Percentiles rank a stretch among this genome's conserved stretches.
phyloP scores from a whole-genome alignment of 495 filamentous ascomycete genomes.

The Aspergillus olivimuriae region DNA sequence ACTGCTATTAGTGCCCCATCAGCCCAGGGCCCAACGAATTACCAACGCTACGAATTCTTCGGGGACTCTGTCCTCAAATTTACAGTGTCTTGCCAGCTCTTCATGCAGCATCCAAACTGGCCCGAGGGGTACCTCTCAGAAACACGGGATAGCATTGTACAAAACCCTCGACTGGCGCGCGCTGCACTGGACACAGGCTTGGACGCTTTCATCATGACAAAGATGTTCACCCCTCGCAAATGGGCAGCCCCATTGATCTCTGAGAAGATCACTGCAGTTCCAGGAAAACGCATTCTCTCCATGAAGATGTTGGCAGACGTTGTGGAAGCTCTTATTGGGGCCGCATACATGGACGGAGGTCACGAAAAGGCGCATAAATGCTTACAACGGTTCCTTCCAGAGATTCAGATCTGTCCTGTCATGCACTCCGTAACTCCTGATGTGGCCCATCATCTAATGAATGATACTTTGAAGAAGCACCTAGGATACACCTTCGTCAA shows the following conservation, averaged over 20 bases:
- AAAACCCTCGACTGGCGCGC: slow-evolving; percentile 62
- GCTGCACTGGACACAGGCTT: slow-evolving; percentile 59
- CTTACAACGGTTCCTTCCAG: slow-evolving; percentile 59
- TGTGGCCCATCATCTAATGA: slow-evolving; percentile 4
- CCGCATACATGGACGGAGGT: slow-evolving; percentile 67
- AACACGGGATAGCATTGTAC: slow-evolving; percentile 61
- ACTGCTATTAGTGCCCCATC: slow-evolving; percentile 66
- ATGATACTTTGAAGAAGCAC: slow-evolving; percentile 11
- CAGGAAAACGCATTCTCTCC: slow-evolving; percentile 43
- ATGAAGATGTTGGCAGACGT: slow-evolving; percentile 87
- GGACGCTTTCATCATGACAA: slow-evolving; percentile 67
- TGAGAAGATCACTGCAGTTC: slow-evolving; percentile 18
- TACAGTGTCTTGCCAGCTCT: slow-evolving; percentile 58
- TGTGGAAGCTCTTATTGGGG: slow-evolving; percentile 79
- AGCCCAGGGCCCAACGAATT: slow-evolving; percentile 57
- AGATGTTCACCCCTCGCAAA: slow-evolving; percentile 58
- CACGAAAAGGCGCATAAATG: slow-evolving; percentile 53
- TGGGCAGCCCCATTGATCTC: slow-evolving; percentile 64
- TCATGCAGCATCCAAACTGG: slow-evolving; percentile 59
- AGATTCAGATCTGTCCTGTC: slow-evolving; percentile 31
- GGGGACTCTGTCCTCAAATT: slow-evolving; percentile 86
- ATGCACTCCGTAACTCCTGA: slow-evolving; percentile 14
- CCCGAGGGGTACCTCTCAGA: slow-evolving; percentile 73
- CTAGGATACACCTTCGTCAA: slow-evolving; percentile 61
- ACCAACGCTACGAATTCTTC: slow-evolving; percentile 84